Evolutionary conservation across 2,329 filamentous ascomycete species (phyloP), one percentile per base, ranked within the genome.

Genomic region (Ceratocystis huliohia): DNA sequence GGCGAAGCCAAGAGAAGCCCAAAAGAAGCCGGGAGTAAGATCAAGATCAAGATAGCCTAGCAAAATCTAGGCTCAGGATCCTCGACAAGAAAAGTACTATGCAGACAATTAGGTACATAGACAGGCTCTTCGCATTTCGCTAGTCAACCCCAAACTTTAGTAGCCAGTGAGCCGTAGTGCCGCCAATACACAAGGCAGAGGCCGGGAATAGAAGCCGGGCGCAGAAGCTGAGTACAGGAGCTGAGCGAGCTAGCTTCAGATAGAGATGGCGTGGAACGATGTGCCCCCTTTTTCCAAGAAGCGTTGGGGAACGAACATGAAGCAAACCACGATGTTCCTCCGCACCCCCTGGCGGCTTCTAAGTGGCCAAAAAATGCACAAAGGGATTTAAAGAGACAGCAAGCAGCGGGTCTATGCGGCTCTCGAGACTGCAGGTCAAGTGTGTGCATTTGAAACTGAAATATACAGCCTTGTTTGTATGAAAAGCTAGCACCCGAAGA

Each of bases 391-490:
- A 41, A 41, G 53, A 13, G 53, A 30, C 22, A 57, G 53, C n/a
- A 30, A 53, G 53, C n/a, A 50, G 13, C 53, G 22, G 53, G 22
- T 28, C 53, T 20, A 17, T 57, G 53, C 53, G 22, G 17, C 53
- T 15, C 15, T 30, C 6, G 28, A 57, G 15, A 30, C 53, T 41
- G 5, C 53, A 17, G 22, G 6, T 5, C 28, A 57, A 41, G 10
- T 57, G 53, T 57, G 28, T 30, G 53, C 10, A 15, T 57, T 33
- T 57, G 28, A 57, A 57, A 30, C 53, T 33, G 28, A 4, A 57
- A 33, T 57, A 57, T 57, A 57, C 53, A 57, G 53, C 53, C 53
- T 30, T 57, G 53, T 33, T 57, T 57, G 53, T 57, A 30, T 30
- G 53, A 57, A 28, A 57, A 57, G 53, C 25, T 28, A 28, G 53